Evolutionary conservation across 257 asterid species (phyloP), one percentile per base, ranked within the genome.

Genomic region (Coffea canephora): DNA sequence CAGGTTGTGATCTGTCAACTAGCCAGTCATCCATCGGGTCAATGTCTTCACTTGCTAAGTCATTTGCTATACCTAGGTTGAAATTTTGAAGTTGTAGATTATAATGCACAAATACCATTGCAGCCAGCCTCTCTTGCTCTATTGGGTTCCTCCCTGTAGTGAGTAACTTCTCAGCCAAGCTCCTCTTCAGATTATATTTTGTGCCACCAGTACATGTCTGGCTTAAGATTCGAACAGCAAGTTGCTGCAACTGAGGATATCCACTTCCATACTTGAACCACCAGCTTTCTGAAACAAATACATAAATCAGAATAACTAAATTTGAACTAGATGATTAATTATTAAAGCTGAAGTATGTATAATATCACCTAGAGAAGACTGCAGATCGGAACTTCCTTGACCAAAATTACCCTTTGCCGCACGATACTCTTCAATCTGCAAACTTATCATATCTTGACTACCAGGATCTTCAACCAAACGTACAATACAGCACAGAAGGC

Each of bases 191-290:
- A 79, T 69, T 85, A 68, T 87, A 88, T 68, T 74, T 87, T 13
- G 90, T 83, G 23, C 89, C 91, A 25, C 93, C 91, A 4, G 80
- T 83, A 69, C 96, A 90, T 3, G 90, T 87, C 82, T 93, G 96
- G 84, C 93, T 86, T 52, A 91, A 85, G 31, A 86, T 85, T 75
- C 87, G 86, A 54, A 87, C 31, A 0, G 96, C 96, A 43, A 88
- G 59, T 80, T 65, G 84, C 78, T 90, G 96, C 77, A 93, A 83
- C n/a, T 90, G 85, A 0, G 91, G 93, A 66, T 84, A 88, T 9
- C 85, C 88, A 15, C 48, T 78, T 55, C 94, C 93, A 25, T 87
- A 86, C 25, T 74, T 75, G 49, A 82, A 79, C 97, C 97, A 93
- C 97, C 97, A 93, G 23, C 14, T 77, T 49, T 69, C 98, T 93